phyloP scores from a whole-genome alignment of 108 stramenopile genomes.

The Epithemia pelagica region DNA sequence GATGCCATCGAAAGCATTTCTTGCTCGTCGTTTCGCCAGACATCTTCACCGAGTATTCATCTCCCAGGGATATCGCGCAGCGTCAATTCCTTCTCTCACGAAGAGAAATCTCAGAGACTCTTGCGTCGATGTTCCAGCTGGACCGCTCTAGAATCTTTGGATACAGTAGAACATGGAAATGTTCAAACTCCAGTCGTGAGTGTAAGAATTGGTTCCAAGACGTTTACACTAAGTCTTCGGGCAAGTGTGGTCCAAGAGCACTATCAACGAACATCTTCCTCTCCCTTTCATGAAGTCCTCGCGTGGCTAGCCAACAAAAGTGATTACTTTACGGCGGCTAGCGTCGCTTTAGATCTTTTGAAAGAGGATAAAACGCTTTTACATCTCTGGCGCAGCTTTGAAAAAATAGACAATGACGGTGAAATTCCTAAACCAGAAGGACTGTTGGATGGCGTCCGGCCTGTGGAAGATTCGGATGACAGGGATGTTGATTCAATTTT shows the following conservation, averaged over 20 bases:
- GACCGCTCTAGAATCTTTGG: slow-evolving; percentile 47
- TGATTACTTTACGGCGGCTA: slow-evolving; percentile 76
- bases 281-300: slow-evolving; percentile 69
- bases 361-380: slow-evolving; percentile 51
- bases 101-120: slow-evolving; percentile 50
- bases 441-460: slow-evolving; percentile 60
- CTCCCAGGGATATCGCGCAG: neutral
- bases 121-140: slow-evolving; percentile 61
- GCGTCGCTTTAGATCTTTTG: slow-evolving; percentile 60
- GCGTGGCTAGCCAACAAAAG: slow-evolving; percentile 56
- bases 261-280: slow-evolving; percentile 40
- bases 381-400: slow-evolving; percentile 44
- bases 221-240: slow-evolving; percentile 2
- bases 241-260: slow-evolving; percentile 38
- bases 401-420: slow-evolving; percentile 41
- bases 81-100: slow-evolving; percentile 24
- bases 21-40: neutral
- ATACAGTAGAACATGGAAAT: slow-evolving; percentile 29
- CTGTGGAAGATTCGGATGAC: slow-evolving; percentile 6
- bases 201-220: slow-evolving; percentile 3
- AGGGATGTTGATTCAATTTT: neutral
- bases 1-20: slow-evolving; percentile 57
- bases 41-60: slow-evolving; percentile 15
- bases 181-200: slow-evolving; percentile 32
- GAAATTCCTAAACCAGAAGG: slow-evolving; percentile 34